These are phyloP conservation scores for Penicillium coprophilum DNA, from an alignment of 495 filamentous ascomycete genomes.

Conservation along the genomic window DNA sequence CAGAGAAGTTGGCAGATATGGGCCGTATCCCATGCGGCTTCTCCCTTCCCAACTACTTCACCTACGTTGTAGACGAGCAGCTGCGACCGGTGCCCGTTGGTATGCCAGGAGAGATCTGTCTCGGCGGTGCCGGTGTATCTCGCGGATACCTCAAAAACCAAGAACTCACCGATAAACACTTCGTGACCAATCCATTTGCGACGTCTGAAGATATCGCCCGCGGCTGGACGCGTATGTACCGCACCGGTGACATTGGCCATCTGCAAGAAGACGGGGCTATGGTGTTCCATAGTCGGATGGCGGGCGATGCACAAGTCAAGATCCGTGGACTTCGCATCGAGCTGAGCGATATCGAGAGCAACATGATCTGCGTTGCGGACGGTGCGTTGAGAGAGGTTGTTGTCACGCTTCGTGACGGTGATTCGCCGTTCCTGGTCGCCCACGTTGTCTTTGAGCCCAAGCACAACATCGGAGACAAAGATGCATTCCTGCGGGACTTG, in stretches of 20 bases:
- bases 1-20: background rate
- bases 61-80: conserved; percentile 45
- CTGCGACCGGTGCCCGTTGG: conserved; percentile 37
- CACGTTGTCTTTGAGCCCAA: conserved; percentile 28
- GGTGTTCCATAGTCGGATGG: conserved; percentile 39
- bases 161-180: conserved; percentile 30
- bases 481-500: conserved; percentile 24
- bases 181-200: conserved; percentile 36
- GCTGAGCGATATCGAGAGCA: conserved; percentile 46
- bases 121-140: conserved; percentile 43
- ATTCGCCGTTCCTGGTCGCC: conserved; percentile 33
- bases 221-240: conserved; percentile 41
- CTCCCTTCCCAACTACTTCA: conserved; percentile 37
- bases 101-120: conserved; percentile 41
- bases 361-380: conserved; percentile 27
- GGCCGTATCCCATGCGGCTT: conserved; percentile 28
- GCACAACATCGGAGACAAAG: conserved; percentile 11
- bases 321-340: conserved; percentile 52
- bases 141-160: conserved; percentile 40
- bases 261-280: conserved; percentile 38
- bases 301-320: conserved; percentile 51
- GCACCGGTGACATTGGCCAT: conserved; percentile 42
- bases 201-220: conserved; percentile 10
- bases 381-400: conserved; percentile 33
- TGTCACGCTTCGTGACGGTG: conserved; percentile 27